Percentiles rank a stretch among this genome's conserved stretches.
These are phyloP conservation scores for Cercospora brassicicola DNA, from an alignment of 2,329 filamentous ascomycete genomes.

Conservation along the genomic window DNA sequence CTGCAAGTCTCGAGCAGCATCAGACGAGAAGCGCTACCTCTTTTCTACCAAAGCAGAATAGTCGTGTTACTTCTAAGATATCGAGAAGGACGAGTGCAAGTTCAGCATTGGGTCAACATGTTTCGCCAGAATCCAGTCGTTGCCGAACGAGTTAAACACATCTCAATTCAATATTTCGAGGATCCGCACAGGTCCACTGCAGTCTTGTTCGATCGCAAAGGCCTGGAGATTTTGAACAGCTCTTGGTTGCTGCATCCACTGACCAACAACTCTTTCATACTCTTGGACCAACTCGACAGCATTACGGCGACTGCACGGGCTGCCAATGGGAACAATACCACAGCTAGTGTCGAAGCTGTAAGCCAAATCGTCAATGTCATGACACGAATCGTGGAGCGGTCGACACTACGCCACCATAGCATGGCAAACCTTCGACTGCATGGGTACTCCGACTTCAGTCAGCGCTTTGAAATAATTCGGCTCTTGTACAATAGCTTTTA, in stretches of 20 bases:
- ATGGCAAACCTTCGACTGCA: constrained; percentile 24
- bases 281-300: constrained; percentile 10
- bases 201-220: constrained; percentile 13
- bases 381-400: constrained; percentile 7
- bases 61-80: constrained; percentile 20
- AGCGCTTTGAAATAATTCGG: constrained; percentile 23
- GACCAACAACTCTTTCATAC: constrained; percentile 6
- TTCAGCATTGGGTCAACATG: constrained; percentile 17
- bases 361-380: constrained; percentile 13
- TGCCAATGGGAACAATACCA: neutral
- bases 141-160: constrained; percentile 12
- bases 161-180: constrained; percentile 25
- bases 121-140: constrained; percentile 5
- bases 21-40: constrained; percentile 16
- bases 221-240: constrained; percentile 13
- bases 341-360: constrained; percentile 1
- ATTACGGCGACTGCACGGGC: neutral
- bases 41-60: constrained; percentile 15
- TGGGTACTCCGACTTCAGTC: constrained; percentile 23
- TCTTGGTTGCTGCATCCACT: constrained; percentile 16
- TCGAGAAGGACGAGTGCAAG: constrained; percentile 21
- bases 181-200: constrained; percentile 20
- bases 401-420: constrained; percentile 16
- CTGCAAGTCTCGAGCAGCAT: constrained; percentile 18
- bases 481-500: neutral